Base-by-base conservation (phyloP, 1,284 basidiomycete species). In the Lentinula novae-zelandiae region DNA sequence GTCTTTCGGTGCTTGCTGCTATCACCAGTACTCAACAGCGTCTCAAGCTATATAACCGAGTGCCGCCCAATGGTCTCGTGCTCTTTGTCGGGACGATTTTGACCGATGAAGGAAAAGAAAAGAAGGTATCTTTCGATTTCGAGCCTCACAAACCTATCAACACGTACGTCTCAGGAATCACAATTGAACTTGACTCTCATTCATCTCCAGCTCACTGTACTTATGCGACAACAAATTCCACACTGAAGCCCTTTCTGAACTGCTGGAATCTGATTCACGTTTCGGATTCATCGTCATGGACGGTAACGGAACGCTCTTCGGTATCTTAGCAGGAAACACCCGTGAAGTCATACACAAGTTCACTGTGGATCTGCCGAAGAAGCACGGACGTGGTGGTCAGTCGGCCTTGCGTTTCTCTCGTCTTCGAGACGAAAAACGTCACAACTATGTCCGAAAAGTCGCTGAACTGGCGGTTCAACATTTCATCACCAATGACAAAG, bases 271-370 rank as follows among this genome's bases (percentile, higher is more conserved):
- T 36, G 97, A 99, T 75, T 93, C 95, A 67, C 93, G 94, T 71
- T 99, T 98, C 73, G 97, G 96, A 36, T 99, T 99, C 82, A 98
- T 99, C 75, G 92, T 99, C 73, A 99, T 99, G 97, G 96, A 96
- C 73, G 96, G 95, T 78, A 96, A 96, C 74, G 95, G 95, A 40
- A 92, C 94, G 20, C 89, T 99, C 50, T 99, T 98, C 68, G 97
- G 97, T 65, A 95, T 93, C 3, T 86, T 99, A 53, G 87, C 95
- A 0, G 97, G 97, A 58, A 99, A 99, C 78, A 98, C 97, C 20
- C 93, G 97, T 67, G 96, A 98, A 65, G 86, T 99, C 58, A 83
- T 98, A 61, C 95, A 99, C 80, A 99, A 99, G 76, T 97, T 99
- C 79, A 95, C 92, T 40, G 97, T 99, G 72, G 97, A 99, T 78